Conservation (phyloP, 306 rosid genomes). For the Geum urbanum region DNA sequence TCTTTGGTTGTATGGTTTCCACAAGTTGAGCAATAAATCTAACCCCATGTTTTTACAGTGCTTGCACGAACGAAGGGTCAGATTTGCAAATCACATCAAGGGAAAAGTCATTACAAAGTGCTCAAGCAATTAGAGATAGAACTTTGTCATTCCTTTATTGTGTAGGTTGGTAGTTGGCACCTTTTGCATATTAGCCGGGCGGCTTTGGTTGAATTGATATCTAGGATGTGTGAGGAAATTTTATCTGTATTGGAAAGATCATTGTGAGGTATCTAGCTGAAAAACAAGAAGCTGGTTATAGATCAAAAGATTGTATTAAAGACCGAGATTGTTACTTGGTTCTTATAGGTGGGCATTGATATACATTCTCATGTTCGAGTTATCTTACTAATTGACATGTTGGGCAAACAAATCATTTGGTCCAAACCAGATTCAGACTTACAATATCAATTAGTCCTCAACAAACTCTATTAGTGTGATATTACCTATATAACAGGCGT, state of each 20-base stretch:
- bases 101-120: conserved; percentile 36
- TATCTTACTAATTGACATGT: no score
- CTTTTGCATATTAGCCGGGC: not conserved
- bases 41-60: conserved; percentile 38
- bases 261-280: not conserved
- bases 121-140: conserved; percentile 1
- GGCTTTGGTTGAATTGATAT: not conserved
- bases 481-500: no score
- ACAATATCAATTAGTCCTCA: no score
- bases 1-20: conserved; percentile 2
- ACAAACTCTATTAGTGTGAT: no score
- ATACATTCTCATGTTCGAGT: no score
- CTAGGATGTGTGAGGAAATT: not conserved
- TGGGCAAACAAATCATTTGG: no score
- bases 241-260: not conserved
- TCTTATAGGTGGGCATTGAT: not conserved
- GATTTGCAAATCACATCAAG: conserved; percentile 47
- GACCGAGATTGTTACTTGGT: not conserved
- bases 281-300: not conserved
- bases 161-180: not conserved
- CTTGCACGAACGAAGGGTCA: conserved; percentile 62
- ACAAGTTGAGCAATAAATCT: not conserved
- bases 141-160: not conserved
- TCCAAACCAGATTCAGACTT: no score
- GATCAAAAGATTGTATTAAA: not conserved